Percentiles rank a stretch among this genome's conserved stretches.
These are phyloP conservation scores for Phlebiopsis flavidoalba DNA, from an alignment of 768 basidiomycete species.

Conservation along the genomic window DNA sequence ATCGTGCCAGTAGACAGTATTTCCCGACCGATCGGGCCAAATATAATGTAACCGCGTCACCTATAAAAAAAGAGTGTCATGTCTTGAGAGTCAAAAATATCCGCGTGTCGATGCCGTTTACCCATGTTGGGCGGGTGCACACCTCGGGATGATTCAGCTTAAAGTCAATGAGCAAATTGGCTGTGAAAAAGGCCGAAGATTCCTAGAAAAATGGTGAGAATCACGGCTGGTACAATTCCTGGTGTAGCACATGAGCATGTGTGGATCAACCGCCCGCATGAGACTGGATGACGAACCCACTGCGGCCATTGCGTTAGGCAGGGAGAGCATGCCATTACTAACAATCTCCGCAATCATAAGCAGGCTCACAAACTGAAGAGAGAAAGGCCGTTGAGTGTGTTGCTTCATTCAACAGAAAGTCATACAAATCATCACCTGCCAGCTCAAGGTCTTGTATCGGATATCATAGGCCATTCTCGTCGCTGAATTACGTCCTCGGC, in stretches of 20 bases:
- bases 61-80: constrained; percentile 18
- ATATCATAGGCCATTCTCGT: constrained; percentile 40
- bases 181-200: constrained; percentile 45
- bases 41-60: constrained; percentile 46
- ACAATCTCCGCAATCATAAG: constrained; percentile 57
- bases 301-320: constrained; percentile 46
- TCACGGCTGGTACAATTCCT: constrained; percentile 48
- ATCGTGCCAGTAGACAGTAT: constrained; percentile 41
- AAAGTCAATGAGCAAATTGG: constrained; percentile 51
- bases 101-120: constrained; percentile 14
- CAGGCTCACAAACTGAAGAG: constrained; percentile 37
- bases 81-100: not conserved
- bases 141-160: constrained; percentile 51
- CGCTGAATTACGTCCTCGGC: constrained; percentile 39
- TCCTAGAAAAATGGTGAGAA: constrained; percentile 49
- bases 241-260: not conserved
- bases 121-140: constrained; percentile 56
- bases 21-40: constrained; percentile 43
- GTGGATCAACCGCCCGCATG: not conserved
- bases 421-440: constrained; percentile 33
- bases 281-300: constrained; percentile 32
- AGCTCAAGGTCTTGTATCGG: constrained; percentile 48
- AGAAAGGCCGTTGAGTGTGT: no score
- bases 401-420: not conserved
- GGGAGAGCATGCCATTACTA: constrained; percentile 50